Base-by-base conservation (phyloP, 208 protist genomes). In the Entamoeba moshkovskii region DNA sequence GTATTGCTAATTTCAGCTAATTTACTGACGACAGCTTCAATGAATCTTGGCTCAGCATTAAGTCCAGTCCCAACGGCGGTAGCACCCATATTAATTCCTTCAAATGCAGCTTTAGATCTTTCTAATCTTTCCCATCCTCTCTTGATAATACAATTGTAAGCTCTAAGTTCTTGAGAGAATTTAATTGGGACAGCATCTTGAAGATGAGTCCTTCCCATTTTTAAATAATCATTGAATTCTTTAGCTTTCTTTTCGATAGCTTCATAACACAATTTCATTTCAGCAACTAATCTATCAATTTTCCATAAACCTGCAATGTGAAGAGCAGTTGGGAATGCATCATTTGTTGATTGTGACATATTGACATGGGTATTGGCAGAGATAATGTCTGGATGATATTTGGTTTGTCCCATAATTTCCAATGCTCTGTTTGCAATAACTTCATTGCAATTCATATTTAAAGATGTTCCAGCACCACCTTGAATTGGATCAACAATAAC, bases 371-470 rank as follows among this genome's bases (percentile, higher is more conserved):
- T 97, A 95, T 98, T 98, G 11, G 59, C 16, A n/a, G 59, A 73
- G 22, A 73, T 73, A 38, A 73, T 73, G 22, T 73, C 59, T 38
- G 98, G 98, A 94, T 98, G 97, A 45, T 98, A 95, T 8, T 95
- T 95, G 44, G 95, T 96, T 29, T 98, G 97, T 59, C 92, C 93
- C 29, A 97, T 97, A n/a, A 97, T 93, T 48, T 96, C 66, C 38
- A 97, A 96, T 22, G 33, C 33, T 25, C 59, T 25, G 22, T 46
- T 46, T 22, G 42, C 33, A 92, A 96, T 94, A n/a, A 97, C 96
- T 93, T 98, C 97, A 94, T 98, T 98, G 11, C 96, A 94, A 96
- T 98, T 98, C 98, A 98, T 98, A 95, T 98, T 98, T 15, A 95
- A 97, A 95, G 98, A 97, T 13, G 98, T 98, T 93, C 98, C 98